Evolutionary conservation across 2,329 filamentous ascomycete genomes (phyloP).

Genomic region (Neocucurbitaria cava): DNA sequence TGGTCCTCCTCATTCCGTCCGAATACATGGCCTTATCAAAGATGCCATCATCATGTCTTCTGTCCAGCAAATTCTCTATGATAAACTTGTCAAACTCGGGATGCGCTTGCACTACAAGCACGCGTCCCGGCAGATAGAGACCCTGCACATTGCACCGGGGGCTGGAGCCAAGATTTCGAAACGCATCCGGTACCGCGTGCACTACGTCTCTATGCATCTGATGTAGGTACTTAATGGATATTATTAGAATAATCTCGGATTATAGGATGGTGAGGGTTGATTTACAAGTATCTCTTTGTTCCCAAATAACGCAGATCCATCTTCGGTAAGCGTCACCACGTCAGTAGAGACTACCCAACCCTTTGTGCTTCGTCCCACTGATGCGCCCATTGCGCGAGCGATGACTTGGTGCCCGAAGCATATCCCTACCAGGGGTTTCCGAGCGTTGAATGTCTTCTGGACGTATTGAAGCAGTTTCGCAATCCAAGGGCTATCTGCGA

Average conservation of each 20-base stretch:
- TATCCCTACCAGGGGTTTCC: conserved; percentile 73
- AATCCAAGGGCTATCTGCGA: conserved; percentile 75
- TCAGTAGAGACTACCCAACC: conserved; percentile 80
- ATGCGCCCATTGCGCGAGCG: conserved; percentile 70
- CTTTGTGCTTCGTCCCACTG: conserved; percentile 66
- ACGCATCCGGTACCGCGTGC: conserved; percentile 63
- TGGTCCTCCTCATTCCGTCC: not conserved
- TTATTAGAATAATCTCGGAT: no score
- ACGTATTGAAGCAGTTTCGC: conserved; percentile 72
- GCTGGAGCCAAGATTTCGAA: conserved; percentile 67
- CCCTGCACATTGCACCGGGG: conserved; percentile 72
- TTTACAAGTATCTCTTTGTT: no score
- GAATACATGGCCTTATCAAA: not conserved
- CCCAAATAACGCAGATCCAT: not conserved
- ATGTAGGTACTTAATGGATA: no score
- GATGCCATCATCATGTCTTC: not conserved
- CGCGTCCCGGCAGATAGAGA: conserved; percentile 68
- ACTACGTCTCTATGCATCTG: conserved; percentile 85
- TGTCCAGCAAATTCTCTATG: not conserved
- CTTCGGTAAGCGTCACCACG: conserved; percentile 55
- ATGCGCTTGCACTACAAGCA: conserved; percentile 80
- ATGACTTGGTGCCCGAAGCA: conserved; percentile 87
- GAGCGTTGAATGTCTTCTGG: conserved; percentile 62
- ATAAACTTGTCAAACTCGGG: conserved; percentile 65
- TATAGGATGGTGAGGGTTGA: no score